Evolutionary conservation across 495 filamentous ascomycete genomes (phyloP).

Genomic region (Massariosphaeria phaeospora): DNA sequence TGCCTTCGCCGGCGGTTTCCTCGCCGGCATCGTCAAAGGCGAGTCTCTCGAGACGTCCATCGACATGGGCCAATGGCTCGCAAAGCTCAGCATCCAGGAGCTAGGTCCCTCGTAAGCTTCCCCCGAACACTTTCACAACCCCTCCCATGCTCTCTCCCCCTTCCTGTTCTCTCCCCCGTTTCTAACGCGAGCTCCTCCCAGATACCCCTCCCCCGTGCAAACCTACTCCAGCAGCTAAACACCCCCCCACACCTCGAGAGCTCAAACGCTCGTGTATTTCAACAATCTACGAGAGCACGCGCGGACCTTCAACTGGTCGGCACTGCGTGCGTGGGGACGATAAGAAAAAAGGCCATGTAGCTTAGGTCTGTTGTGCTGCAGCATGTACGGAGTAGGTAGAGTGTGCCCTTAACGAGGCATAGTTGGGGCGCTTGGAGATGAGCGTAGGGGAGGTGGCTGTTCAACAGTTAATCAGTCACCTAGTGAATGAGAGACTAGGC

Average conservation of each 20-base stretch:
- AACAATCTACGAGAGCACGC: conserved; percentile 30
- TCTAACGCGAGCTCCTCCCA: conserved; percentile 41
- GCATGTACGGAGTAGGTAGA: no score
- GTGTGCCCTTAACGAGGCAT: no score
- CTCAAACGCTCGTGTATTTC: conserved; percentile 30
- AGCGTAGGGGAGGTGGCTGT: no score
- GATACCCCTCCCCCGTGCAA: conserved; percentile 80
- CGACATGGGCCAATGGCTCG: conserved; percentile 94
- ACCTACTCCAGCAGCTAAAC: conserved; percentile 50
- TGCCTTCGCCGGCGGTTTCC: conserved; percentile 92
- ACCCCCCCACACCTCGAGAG: neutral
- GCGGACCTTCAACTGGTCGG: neutral
- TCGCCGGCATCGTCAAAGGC: conserved; percentile 80
- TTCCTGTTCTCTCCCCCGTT: conserved; percentile 8
- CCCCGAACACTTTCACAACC: no score
- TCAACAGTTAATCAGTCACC: no score
- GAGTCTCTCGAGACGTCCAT: conserved; percentile 68
- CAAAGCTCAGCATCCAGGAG: conserved; percentile 84
- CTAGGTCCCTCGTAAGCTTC: conserved; percentile 77
- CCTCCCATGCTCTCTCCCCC: no score
- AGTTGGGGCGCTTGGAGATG: no score
- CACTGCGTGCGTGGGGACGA: no score
- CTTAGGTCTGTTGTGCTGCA: no score
- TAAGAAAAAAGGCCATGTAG: no score
- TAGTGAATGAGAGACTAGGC: no score